phyloP scores from a whole-genome alignment of 2,329 filamentous ascomycete species.

The Fusarium verrucosum region DNA sequence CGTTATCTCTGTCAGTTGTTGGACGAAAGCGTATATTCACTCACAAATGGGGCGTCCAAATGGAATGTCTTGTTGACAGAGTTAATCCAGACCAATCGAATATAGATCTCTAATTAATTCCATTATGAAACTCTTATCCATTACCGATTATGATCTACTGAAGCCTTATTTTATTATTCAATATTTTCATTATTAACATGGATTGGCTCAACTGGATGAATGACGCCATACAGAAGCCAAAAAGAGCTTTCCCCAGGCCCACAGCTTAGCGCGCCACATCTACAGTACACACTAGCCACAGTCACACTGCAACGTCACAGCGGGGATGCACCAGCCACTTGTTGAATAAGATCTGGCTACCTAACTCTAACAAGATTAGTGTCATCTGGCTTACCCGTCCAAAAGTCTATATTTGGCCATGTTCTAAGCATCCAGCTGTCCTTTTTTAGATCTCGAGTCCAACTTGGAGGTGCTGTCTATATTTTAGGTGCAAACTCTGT shows the following conservation, averaged over 20 bases:
- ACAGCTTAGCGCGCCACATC: slow-evolving; percentile 16
- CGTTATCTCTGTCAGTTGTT: not conserved
- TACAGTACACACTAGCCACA: slow-evolving; percentile 11
- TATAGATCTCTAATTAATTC: not conserved
- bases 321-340: slow-evolving; percentile 34
- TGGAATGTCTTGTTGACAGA: slow-evolving; percentile 21
- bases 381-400: slow-evolving; percentile 15
- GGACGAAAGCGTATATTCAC: slow-evolving; percentile 19
- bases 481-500: slow-evolving; percentile 11
- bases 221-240: slow-evolving; percentile 34
- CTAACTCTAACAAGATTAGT: slow-evolving; percentile 12
- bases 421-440: slow-evolving; percentile 29
- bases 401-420: slow-evolving; percentile 40
- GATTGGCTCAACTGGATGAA: slow-evolving; percentile 25
- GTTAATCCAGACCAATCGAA: slow-evolving; percentile 4
- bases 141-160: slow-evolving; percentile 1
- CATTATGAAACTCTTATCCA: not conserved
- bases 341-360: not conserved
- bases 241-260: slow-evolving; percentile 30
- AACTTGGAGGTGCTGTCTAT: slow-evolving; percentile 2
- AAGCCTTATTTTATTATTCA: slow-evolving; percentile 21
- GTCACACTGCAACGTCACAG: slow-evolving; percentile 24
- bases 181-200: slow-evolving; percentile 24
- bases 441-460: slow-evolving; percentile 17
- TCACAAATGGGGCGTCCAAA: slow-evolving; percentile 7